These are phyloP conservation scores for Arthroderma sp. DNA, from an alignment of 2,329 filamentous ascomycete genomes.

Conservation along the genomic window DNA sequence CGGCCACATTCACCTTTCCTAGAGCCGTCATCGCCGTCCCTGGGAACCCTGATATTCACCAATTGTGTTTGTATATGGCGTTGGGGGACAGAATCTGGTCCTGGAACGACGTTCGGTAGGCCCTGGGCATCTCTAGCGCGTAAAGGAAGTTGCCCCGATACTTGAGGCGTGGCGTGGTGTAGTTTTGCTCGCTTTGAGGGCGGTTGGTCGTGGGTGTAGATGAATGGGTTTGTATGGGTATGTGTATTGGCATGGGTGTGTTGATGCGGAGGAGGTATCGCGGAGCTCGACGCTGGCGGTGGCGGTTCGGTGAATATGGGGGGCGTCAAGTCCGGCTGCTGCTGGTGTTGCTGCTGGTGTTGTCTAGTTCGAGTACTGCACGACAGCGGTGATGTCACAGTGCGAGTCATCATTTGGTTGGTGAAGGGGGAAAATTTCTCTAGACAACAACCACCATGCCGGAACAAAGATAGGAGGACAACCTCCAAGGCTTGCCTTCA, in stretches of 20 bases:
- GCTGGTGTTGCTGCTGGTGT: background rate
- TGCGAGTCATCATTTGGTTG: conserved; percentile 3
- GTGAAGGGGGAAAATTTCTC: background rate
- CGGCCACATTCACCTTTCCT: background rate
- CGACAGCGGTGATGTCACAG: conserved; percentile 4
- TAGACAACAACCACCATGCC: conserved; percentile 1
- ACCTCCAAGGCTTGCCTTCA: background rate
- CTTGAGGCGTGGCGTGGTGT: background rate
- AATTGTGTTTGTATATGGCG: background rate
- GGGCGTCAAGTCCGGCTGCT: background rate
- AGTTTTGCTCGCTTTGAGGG: background rate
- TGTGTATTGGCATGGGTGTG: background rate
- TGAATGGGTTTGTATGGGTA: background rate
- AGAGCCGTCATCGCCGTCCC: background rate
- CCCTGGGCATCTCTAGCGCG: conserved; percentile 2
- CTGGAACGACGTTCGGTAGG: background rate
- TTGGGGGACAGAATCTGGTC: background rate
- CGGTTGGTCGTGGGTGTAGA: conserved; percentile 1
- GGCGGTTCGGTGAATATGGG: background rate
- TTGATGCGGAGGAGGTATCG: background rate
- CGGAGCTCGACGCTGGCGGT: background rate
- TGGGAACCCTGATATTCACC: background rate
- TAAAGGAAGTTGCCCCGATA: background rate
- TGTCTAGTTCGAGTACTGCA: background rate
- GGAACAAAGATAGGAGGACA: background rate